Conservation (phyloP, 495 filamentous ascomycete species). For the Chaetomium fimeti region DNA sequence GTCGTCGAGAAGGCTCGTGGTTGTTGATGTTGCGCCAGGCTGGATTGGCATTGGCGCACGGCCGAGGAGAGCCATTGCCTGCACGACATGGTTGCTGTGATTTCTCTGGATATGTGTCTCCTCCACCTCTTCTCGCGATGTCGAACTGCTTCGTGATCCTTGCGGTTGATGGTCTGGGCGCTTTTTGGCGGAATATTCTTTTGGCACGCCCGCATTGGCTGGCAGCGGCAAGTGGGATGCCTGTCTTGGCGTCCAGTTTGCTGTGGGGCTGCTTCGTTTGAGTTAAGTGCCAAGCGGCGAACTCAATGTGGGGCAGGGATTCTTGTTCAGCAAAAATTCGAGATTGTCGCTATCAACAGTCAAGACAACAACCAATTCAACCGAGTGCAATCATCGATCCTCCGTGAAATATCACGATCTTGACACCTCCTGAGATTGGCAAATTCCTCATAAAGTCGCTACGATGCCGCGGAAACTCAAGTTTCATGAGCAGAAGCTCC, state of each 20-base stretch:
- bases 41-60: conserved; percentile 17
- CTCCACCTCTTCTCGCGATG: background rate
- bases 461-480: conserved; percentile 90
- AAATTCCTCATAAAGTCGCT: background rate
- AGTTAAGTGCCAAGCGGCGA: conserved; percentile 14
- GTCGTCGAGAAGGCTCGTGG: conserved; percentile 22
- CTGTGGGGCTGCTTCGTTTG: background rate
- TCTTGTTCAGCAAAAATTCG: conserved; percentile 24
- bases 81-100: conserved; percentile 21
- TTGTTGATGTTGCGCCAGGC: conserved; percentile 9
- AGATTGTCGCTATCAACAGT: conserved; percentile 13
- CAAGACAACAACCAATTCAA: background rate
- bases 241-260: background rate
- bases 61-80: conserved; percentile 23
- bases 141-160: background rate
- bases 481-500: conserved; percentile 47
- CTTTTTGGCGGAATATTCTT: conserved; percentile 15
- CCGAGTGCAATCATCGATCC: background rate
- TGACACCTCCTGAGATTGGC: background rate
- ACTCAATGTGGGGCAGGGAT: conserved; percentile 23
- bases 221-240: background rate
- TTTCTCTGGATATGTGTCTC: background rate
- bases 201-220: conserved; percentile 15
- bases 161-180: background rate
- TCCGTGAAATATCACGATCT: background rate